A percentile compares a stretch with the other conserved stretches of the same genome.
Evolutionary conservation across 306 rosid species (phyloP).

Genomic region (Hylodesmum podocarpum): DNA sequence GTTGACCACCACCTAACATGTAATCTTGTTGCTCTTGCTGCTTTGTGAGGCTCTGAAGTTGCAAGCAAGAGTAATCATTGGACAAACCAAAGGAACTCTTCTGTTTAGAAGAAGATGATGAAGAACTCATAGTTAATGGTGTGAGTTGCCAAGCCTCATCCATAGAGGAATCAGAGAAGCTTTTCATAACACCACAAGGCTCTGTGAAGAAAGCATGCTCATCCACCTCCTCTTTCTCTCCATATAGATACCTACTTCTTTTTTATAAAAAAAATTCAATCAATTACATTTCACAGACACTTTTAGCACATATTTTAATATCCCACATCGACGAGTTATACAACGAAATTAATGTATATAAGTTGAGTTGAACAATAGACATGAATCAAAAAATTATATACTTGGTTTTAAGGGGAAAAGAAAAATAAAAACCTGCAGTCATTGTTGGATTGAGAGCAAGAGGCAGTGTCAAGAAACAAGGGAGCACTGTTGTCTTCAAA

Average conservation of each 20-base stretch:
- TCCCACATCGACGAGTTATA: no score
- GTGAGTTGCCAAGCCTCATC: slow-evolving; percentile 77
- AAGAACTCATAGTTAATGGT: slow-evolving; percentile 71
- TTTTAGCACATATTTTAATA: no score
- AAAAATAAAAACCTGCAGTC: slow-evolving; percentile 60
- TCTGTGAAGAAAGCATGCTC: slow-evolving; percentile 84
- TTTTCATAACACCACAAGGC: slow-evolving; percentile 57
- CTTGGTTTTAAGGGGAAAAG: background rate
- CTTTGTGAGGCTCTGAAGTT: slow-evolving; percentile 57
- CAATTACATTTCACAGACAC: background rate
- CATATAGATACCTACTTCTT: slow-evolving; percentile 62
- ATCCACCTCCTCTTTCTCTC: slow-evolving; percentile 66
- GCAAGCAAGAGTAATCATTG: slow-evolving; percentile 59
- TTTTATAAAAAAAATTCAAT: background rate
- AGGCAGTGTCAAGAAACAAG: slow-evolving; percentile 56
- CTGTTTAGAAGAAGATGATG: slow-evolving; percentile 59
- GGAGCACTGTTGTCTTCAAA: slow-evolving; percentile 59
- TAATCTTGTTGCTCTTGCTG: slow-evolving; percentile 42
- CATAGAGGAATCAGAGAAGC: slow-evolving; percentile 61
- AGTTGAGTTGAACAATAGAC: no score
- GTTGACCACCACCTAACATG: slow-evolving; percentile 23
- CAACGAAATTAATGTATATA: no score
- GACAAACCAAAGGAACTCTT: slow-evolving; percentile 49
- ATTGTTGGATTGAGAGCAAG: slow-evolving; percentile 47
- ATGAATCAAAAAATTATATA: no score